Evolutionary conservation across 345 rosid genomes (phyloP).

Genomic region (Syzygium oleosum): DNA sequence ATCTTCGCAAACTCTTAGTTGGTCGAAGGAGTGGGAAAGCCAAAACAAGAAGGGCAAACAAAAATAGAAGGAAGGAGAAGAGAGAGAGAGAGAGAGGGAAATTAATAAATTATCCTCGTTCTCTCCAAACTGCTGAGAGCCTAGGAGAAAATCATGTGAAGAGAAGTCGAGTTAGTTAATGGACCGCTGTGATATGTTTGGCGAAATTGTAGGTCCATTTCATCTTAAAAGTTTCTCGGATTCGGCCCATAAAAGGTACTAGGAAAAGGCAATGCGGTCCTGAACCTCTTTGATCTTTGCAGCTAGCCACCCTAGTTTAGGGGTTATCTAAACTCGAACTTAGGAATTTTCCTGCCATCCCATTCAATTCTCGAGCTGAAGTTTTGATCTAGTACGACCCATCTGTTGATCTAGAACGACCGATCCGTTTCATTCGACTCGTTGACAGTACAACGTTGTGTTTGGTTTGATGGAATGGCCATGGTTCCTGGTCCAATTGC

Average conservation of each 20-base stretch:
- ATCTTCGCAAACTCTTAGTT: not conserved
- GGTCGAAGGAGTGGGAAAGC: not conserved
- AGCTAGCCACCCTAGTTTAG: not conserved
- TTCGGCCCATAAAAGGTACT: not conserved
- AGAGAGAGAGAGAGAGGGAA: too few relatives aligned
- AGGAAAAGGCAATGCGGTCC: not conserved
- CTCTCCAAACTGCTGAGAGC: not conserved
- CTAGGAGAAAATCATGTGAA: not conserved
- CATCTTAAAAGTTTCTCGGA: not conserved
- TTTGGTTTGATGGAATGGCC: not conserved
- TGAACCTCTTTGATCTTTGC: not conserved
- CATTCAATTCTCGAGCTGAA: not conserved
- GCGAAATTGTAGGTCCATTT: not conserved
- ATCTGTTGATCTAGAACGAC: not conserved
- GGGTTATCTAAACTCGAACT: not conserved
- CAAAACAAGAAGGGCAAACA: not conserved
- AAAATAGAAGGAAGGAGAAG: not conserved
- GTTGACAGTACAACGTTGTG: rapidly evolving
- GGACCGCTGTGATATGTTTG: not conserved
- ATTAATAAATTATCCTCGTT: not conserved
- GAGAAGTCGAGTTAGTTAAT: not conserved
- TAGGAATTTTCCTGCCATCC: not conserved
- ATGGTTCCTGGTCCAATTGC: not conserved
- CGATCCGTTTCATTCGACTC: not conserved
- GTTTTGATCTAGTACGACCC: not conserved